Conservation (phyloP, 2,329 filamentous ascomycete species). For the Magnaporthiopsis rhizophila region DNA sequence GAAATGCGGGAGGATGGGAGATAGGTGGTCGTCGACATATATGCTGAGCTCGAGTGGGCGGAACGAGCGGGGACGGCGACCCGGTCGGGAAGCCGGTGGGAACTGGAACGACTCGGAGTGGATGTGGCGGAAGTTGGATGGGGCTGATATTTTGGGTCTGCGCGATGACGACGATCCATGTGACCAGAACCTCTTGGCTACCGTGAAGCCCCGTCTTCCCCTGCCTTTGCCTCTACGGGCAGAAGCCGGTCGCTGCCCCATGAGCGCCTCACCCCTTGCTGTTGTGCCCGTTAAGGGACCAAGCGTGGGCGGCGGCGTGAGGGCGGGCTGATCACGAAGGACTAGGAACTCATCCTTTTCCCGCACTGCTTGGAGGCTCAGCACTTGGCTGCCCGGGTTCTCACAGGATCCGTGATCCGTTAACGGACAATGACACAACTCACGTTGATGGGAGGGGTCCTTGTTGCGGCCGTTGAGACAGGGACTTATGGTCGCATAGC, state of each 20-base stretch:
- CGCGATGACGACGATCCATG: slow-evolving; percentile 32
- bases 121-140: slow-evolving; percentile 53
- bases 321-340: slow-evolving; percentile 23
- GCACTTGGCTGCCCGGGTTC: slow-evolving; percentile 7
- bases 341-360: slow-evolving; percentile 20
- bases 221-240: slow-evolving; percentile 1
- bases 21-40: slow-evolving; percentile 38
- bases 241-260: slow-evolving; percentile 15
- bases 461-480: slow-evolving; percentile 24
- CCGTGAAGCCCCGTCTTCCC: slow-evolving; percentile 30
- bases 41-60: slow-evolving; percentile 51
- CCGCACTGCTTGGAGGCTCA: slow-evolving; percentile 14
- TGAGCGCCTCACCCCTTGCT: neutral
- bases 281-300: slow-evolving; percentile 12
- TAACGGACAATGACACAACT: slow-evolving; percentile 10
- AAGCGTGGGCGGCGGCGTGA: slow-evolving; percentile 21
- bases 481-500: slow-evolving; percentile 32
- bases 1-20: slow-evolving; percentile 48
- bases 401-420: neutral
- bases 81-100: slow-evolving; percentile 17
- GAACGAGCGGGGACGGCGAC: slow-evolving; percentile 31
- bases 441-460: slow-evolving; percentile 22
- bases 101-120: slow-evolving; percentile 37
- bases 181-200: slow-evolving; percentile 38
- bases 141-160: slow-evolving; percentile 49